Conservation (phyloP, 257 asterid species). For the Salvia splendens region DNA sequence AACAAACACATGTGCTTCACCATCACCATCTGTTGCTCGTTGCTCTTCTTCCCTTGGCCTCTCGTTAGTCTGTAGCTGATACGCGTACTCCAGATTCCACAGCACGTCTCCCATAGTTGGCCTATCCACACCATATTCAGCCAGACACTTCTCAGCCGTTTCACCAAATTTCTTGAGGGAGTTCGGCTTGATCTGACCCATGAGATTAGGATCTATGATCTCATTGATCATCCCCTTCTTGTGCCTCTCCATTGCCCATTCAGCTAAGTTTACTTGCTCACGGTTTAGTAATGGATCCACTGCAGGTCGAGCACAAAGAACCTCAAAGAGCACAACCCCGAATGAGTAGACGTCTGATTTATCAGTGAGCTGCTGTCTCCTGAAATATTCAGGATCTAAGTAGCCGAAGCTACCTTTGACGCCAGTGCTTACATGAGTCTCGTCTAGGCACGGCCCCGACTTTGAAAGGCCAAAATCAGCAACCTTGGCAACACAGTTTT, state of each 20-base stretch:
- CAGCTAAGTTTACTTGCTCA: constrained; percentile 66
- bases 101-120: constrained; percentile 77
- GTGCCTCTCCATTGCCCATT: constrained; percentile 78
- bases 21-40: constrained; percentile 13
- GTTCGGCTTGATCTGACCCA: constrained; percentile 50
- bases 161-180: constrained; percentile 52
- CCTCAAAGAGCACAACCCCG: constrained; percentile 73
- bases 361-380: no score
- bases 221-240: constrained; percentile 56
- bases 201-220: constrained; percentile 49
- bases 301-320: constrained; percentile 77
- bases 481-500: constrained; percentile 62
- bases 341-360: constrained; percentile 66
- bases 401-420: no score
- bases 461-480: constrained; percentile 82
- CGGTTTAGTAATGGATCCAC: constrained; percentile 52
- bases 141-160: constrained; percentile 76
- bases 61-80: constrained; percentile 64
- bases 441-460: constrained; percentile 67
- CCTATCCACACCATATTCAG: constrained; percentile 73
- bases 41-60: constrained; percentile 24
- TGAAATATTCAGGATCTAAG: no score
- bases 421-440: constrained; percentile 85
- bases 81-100: constrained; percentile 75
- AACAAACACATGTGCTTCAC: constrained; percentile 29